Percentiles rank a stretch among this genome's conserved stretches.
phyloP scores from a whole-genome alignment of 352 stramenopile species.

The Plasmopara halstedii region DNA sequence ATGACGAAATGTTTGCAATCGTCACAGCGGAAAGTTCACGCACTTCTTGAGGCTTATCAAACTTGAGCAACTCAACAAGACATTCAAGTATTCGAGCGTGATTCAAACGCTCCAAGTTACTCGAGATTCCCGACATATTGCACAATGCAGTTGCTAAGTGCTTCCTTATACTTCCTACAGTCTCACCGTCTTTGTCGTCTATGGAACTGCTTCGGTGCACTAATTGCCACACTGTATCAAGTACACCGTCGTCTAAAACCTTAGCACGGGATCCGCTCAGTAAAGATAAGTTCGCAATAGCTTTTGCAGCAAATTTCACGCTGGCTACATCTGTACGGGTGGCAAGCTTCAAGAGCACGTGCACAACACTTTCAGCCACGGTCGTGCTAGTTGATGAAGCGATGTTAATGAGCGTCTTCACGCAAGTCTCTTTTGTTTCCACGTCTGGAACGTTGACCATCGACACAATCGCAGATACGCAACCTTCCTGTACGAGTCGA shows the following conservation, averaged over 20 bases:
- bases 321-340: constrained; percentile 52
- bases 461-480: constrained; percentile 72
- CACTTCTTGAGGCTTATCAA: constrained; percentile 50
- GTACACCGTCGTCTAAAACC: constrained; percentile 69
- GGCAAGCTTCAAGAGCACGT: constrained; percentile 71
- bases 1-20: constrained; percentile 69
- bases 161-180: constrained; percentile 30
- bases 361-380: constrained; percentile 68
- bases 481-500: constrained; percentile 72
- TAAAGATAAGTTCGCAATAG: constrained; percentile 75
- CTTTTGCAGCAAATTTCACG: constrained; percentile 52
- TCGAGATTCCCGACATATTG: constrained; percentile 66
- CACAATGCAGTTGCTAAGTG: constrained; percentile 66
- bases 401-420: constrained; percentile 85
- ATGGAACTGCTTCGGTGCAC: constrained; percentile 23
- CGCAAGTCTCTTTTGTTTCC: constrained; percentile 76
- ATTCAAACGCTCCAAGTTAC: constrained; percentile 62
- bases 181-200: constrained; percentile 15
- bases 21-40: constrained; percentile 63
- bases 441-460: constrained; percentile 76
- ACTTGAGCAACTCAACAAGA: constrained; percentile 67
- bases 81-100: constrained; percentile 64
- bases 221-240: constrained; percentile 68
- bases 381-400: constrained; percentile 49
- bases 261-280: constrained; percentile 60